Conservation (phyloP, 805 yeast species). For the Wickerhamia fluorescens region DNA sequence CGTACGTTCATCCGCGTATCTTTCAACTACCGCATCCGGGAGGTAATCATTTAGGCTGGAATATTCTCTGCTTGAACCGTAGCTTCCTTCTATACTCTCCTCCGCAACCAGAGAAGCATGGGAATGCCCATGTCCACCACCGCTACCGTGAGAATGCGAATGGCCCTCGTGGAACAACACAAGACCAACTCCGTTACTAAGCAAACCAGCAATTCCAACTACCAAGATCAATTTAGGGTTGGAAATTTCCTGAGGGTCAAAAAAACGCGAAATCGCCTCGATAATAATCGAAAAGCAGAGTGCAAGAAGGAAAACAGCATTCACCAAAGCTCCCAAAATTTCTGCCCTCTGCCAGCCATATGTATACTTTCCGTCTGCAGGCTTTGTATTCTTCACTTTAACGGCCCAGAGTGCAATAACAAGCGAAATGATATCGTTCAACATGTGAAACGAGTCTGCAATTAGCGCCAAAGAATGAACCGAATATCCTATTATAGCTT, state of each 20-base stretch:
- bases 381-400: slow-evolving; percentile 70
- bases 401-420: slow-evolving; percentile 96
- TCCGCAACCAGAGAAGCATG: slow-evolving; percentile 15
- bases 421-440: slow-evolving; percentile 86
- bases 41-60: slow-evolving; percentile 29
- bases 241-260: slow-evolving; percentile 69
- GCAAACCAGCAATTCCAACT: slow-evolving; percentile 79
- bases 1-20: slow-evolving; percentile 28
- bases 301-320: slow-evolving; percentile 89
- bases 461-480: slow-evolving; percentile 91
- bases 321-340: slow-evolving; percentile 87
- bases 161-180: slow-evolving; percentile 77
- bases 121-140: slow-evolving; percentile 27
- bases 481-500: slow-evolving; percentile 78
- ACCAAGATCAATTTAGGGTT: slow-evolving; percentile 77
- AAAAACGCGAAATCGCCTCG: slow-evolving; percentile 86
- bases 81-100: slow-evolving; percentile 2
- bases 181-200: slow-evolving; percentile 78
- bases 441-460: slow-evolving; percentile 97
- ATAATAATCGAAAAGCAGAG: slow-evolving; percentile 86
- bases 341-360: slow-evolving; percentile 99
- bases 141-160: slow-evolving; percentile 44
- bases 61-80: slow-evolving; percentile 16
- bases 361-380: slow-evolving; percentile 84
- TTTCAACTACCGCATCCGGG: slow-evolving; percentile 42